phyloP scores from a whole-genome alignment of 192 early-diverging fungal genomes.

The Geranomyces michiganensis region DNA sequence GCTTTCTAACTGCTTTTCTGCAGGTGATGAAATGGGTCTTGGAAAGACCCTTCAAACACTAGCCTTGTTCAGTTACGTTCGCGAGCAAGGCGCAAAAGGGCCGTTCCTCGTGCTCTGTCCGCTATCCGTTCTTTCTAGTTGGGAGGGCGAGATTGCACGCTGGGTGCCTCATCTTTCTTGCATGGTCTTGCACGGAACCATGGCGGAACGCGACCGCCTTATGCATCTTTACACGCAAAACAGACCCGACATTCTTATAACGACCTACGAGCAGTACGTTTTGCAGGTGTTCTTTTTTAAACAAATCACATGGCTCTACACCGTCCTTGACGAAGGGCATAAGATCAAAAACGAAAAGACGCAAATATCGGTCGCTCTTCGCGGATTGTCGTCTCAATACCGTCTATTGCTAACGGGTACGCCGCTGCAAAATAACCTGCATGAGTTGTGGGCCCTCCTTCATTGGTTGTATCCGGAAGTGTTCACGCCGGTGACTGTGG shows the following conservation, averaged over 20 bases:
- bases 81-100: constrained; percentile 74
- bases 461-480: constrained; percentile 73
- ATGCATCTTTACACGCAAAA: constrained; percentile 31
- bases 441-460: constrained; percentile 78
- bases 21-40: constrained; percentile 52
- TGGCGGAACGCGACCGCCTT: constrained; percentile 42
- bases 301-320: constrained; percentile 73
- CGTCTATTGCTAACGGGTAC: constrained; percentile 90
- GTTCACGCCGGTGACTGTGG: constrained; percentile 46
- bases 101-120: constrained; percentile 89
- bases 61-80: constrained; percentile 77
- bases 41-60: constrained; percentile 93
- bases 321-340: constrained; percentile 93
- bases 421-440: constrained; percentile 90
- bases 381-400: constrained; percentile 76
- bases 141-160: constrained; percentile 69
- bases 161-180: constrained; percentile 63
- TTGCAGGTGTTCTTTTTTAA: constrained; percentile 40
- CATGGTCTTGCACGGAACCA: constrained; percentile 66
- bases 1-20: background rate
- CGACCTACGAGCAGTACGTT: constrained; percentile 53
- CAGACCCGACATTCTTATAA: constrained; percentile 46
- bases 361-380: constrained; percentile 80
- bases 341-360: constrained; percentile 95
- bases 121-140: constrained; percentile 86